Conservation (phyloP, 257 asterid species). For the Solanum pinnatisectum region DNA sequence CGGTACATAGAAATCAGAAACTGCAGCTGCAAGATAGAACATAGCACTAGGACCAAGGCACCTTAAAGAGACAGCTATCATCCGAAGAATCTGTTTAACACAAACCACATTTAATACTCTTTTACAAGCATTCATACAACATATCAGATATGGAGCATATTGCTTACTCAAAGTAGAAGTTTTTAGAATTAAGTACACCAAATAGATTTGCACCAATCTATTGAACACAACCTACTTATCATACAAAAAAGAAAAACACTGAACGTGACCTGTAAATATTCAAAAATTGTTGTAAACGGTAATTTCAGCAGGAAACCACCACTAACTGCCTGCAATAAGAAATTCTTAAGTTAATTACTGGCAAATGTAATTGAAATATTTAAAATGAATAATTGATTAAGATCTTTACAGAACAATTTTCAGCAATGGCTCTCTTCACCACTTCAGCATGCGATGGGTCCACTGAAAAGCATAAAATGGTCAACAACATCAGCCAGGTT, state of each 20-base stretch:
- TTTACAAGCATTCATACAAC: background rate
- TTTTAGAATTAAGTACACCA: background rate
- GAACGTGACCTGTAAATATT: slow-evolving; percentile 79
- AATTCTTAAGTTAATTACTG: background rate
- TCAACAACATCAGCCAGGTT: background rate
- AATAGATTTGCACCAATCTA: background rate
- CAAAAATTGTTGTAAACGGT: slow-evolving; percentile 85
- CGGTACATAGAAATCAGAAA: slow-evolving; percentile 95
- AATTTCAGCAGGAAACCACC: slow-evolving; percentile 68
- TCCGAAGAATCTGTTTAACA: slow-evolving; percentile 53
- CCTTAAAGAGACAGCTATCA: slow-evolving; percentile 52
- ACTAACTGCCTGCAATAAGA: slow-evolving; percentile 47
- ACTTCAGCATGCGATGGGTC: slow-evolving; percentile 30
- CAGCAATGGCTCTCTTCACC: slow-evolving; percentile 47
- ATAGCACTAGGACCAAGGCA: slow-evolving; percentile 55
- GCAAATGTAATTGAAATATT: background rate
- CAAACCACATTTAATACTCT: background rate
- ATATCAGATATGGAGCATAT: background rate
- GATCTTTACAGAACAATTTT: slow-evolving; percentile 39
- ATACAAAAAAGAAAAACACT: background rate
- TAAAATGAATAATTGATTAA: background rate
- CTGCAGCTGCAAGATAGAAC: slow-evolving; percentile 95
- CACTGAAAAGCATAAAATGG: slow-evolving; percentile 25
- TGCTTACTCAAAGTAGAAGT: background rate
- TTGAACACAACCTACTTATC: background rate